Percentiles rank a stretch among this genome's conserved stretches.
Evolutionary conservation across 768 basidiomycete species (phyloP).

Genomic region (Boletus eberwhitei): DNA sequence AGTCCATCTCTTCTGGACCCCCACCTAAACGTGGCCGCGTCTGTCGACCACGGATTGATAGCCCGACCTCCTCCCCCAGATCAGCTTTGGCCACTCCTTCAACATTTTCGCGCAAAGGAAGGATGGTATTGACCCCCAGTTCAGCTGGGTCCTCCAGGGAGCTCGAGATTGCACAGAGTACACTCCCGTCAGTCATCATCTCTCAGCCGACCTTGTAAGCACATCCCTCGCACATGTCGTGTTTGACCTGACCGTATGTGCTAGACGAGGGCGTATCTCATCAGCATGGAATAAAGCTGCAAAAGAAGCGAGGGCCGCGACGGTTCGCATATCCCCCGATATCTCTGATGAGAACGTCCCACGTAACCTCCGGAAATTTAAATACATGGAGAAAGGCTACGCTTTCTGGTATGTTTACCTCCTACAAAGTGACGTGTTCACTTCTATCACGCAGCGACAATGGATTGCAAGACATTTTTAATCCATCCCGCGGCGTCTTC

Average conservation of each 20-base stretch:
- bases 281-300: constrained; percentile 31
- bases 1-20: constrained; percentile 12
- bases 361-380: constrained; percentile 39
- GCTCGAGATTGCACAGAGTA: background rate
- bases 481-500: constrained; percentile 34
- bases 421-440: constrained; percentile 5
- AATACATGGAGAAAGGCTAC: constrained; percentile 54
- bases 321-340: constrained; percentile 32
- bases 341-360: constrained; percentile 42
- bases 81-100: background rate
- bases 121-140: constrained; percentile 1
- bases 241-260: constrained; percentile 1
- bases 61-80: constrained; percentile 10
- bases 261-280: constrained; percentile 27
- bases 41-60: constrained; percentile 5
- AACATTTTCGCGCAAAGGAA: constrained; percentile 5
- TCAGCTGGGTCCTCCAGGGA: constrained; percentile 15
- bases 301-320: constrained; percentile 26
- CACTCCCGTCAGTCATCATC: constrained; percentile 17
- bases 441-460: constrained; percentile 14
- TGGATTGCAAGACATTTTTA: constrained; percentile 16
- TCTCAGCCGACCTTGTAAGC: constrained; percentile 24
- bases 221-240: background rate
- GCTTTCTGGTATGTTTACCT: constrained; percentile 37
- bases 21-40: constrained; percentile 1